A percentile compares a stretch with the other conserved stretches of the same genome.
Conservation (phyloP, 352 stramenopile genomes). For the Phytophthora pseudosyringae region DNA sequence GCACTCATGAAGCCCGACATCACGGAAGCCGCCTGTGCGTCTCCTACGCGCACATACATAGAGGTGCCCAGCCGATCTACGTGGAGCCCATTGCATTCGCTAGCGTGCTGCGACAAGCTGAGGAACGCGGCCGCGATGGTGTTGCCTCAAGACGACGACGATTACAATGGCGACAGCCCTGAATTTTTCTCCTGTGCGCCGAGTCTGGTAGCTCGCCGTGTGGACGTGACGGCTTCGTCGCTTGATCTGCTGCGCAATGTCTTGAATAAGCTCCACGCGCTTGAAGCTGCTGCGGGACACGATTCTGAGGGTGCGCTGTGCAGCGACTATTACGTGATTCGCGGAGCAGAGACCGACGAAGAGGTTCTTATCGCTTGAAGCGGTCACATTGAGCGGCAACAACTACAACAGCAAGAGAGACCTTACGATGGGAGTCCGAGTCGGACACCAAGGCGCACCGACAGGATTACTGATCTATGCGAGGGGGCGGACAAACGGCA, state of each 20-base stretch:
- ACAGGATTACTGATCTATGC: background rate
- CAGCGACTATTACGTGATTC: slow-evolving; percentile 22
- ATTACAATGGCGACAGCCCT: slow-evolving; percentile 17
- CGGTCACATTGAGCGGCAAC: slow-evolving; percentile 9
- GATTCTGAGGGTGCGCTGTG: slow-evolving; percentile 19
- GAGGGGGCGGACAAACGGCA: slow-evolving; percentile 12
- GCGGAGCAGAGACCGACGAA: slow-evolving; percentile 28
- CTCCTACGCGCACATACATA: slow-evolving; percentile 14
- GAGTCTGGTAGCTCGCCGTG: slow-evolving; percentile 31
- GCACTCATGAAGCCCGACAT: slow-evolving; percentile 15
- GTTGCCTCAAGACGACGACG: slow-evolving; percentile 27
- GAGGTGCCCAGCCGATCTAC: slow-evolving; percentile 16
- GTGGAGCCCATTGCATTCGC: slow-evolving; percentile 26
- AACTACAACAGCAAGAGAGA: background rate
- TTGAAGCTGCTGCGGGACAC: slow-evolving; percentile 1
- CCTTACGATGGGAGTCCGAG: slow-evolving; percentile 12
- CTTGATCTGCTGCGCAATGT: slow-evolving; percentile 28
- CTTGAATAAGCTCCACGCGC: slow-evolving; percentile 13
- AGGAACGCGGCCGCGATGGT: slow-evolving; percentile 22
- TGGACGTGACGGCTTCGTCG: slow-evolving; percentile 37
- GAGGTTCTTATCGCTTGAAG: slow-evolving; percentile 11
- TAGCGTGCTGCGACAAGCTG: slow-evolving; percentile 37
- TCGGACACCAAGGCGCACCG: background rate
- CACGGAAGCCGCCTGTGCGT: background rate
- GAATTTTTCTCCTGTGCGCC: slow-evolving; percentile 34